Conservation (phyloP, 345 rosid genomes). For the Arabis alpina region DNA sequence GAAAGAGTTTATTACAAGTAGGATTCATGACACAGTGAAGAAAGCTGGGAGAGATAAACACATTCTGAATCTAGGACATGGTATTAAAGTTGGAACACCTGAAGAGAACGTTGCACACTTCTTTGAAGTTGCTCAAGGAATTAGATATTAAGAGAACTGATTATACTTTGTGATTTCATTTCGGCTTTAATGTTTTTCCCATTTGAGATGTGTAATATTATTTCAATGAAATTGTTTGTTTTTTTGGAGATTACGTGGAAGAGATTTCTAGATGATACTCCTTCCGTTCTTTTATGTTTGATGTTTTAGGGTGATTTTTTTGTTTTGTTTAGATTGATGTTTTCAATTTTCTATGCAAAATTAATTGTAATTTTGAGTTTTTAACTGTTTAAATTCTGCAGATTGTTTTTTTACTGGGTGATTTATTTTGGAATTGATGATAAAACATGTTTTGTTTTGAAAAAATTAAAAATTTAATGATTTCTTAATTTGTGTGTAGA, state of each 20-base stretch:
- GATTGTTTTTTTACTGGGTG: too few relatives aligned
- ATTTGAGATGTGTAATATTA: constrained; percentile 28
- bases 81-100: constrained; percentile 90
- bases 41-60: constrained; percentile 94
- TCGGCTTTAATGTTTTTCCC: constrained; percentile 16
- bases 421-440: too few relatives aligned
- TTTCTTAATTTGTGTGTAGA: too few relatives aligned
- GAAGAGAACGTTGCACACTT: constrained; percentile 97
- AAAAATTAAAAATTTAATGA: too few relatives aligned
- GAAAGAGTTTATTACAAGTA: constrained; percentile 75
- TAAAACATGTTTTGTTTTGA: too few relatives aligned
- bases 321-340: too few relatives aligned
- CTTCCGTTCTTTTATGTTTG: too few relatives aligned
- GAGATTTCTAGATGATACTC: neutral
- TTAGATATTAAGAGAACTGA: constrained; percentile 57
- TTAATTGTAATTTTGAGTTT: too few relatives aligned
- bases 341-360: too few relatives aligned
- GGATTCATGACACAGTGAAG: constrained; percentile 84
- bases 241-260: constrained; percentile 6
- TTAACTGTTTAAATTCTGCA: too few relatives aligned
- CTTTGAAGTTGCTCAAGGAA: constrained; percentile 80
- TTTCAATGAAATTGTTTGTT: constrained; percentile 1
- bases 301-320: too few relatives aligned
- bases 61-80: constrained; percentile 91
- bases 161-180: constrained; percentile 30